Base-by-base conservation (phyloP, 768 basidiomycete genomes). In the Leccinum subgranulosum region DNA sequence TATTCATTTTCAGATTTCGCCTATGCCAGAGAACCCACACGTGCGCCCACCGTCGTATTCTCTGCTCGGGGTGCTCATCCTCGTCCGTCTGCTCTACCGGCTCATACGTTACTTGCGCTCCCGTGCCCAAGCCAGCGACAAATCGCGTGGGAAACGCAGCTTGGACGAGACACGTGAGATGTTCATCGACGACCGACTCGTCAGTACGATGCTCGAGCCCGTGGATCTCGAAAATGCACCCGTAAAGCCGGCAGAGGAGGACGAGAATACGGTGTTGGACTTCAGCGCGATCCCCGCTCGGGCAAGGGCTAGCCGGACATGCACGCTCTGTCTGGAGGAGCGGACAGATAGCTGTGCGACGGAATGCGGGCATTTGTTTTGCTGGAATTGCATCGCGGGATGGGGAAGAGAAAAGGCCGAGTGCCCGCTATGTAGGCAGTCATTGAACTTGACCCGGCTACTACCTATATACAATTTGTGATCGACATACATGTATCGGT, bases 371-470 rank as follows among this genome's bases (percentile, higher is more conserved):
- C 92, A 94, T 70, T 66, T 94, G 48, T 94, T 94, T 68, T 93
- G 92, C 63, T 94, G 92, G 92, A 84, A 79, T 63, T 94, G 92
- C 64, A 90, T 94, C 41, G 84, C 90, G 46, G 89, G 86, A 10
- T 94, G 92, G 92, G 91, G 88, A 14, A 77, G 87, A 69, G 92
- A 94, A 70, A 94, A 92, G 83, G 80, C 91, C 9, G 92, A 94
- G 71, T 94, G 92, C 70, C 92, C 92, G 3, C 75, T 94, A 7
- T 94, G 92, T 72, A 82, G 92, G 62, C 92, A 94, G 69, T 79
- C 81, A 10, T 70, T 94, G 58, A 82, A 80, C 70, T 73, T 92
- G 55, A 79, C 84, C 47, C 83, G 83, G 57, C 70, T 94, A 53
- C 69, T 92, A 58, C 90, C 92, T 15, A 84, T 94, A 63, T 89